Percentiles rank a stretch among this genome's conserved stretches.
Conservation (phyloP, 805 yeast species). For the Saturnispora galanensis region DNA sequence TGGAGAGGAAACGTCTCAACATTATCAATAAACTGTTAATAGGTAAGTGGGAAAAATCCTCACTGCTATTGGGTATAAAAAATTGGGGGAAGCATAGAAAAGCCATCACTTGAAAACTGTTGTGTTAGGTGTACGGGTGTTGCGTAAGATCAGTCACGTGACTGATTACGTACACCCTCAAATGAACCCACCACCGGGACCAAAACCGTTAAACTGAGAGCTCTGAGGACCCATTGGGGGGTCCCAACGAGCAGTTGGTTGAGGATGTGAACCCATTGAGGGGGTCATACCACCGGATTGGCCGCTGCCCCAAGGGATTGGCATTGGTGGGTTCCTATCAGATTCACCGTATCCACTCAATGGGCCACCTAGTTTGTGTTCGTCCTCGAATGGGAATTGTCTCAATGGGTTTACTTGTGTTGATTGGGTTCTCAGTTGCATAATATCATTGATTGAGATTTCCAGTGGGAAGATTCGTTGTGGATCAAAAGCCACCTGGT, state of each 20-base stretch:
- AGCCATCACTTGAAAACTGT: too few species aligned
- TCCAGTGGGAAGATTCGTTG: background rate
- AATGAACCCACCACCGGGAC: background rate
- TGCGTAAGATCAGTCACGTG: background rate
- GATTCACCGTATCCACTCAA: slow-evolving; percentile 4
- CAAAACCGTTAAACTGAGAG: background rate
- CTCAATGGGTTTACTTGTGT: background rate
- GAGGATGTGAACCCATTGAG: background rate
- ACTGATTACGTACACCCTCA: background rate
- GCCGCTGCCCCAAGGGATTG: slow-evolving; percentile 1
- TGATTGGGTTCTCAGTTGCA: background rate
- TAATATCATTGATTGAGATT: background rate
- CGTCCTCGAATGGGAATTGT: slow-evolving; percentile 7
- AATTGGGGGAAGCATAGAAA: too few species aligned
- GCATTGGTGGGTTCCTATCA: slow-evolving; percentile 1
- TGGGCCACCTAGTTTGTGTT: background rate
- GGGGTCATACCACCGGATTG: slow-evolving; percentile 4
- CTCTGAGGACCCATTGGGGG: slow-evolving; percentile 7
- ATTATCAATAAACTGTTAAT: slow-evolving; percentile 9
- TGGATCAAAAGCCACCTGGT: too few species aligned
- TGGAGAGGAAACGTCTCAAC: slow-evolving; percentile 11
- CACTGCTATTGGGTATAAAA: too few species aligned
- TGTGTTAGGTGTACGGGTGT: slow-evolving; percentile 12
- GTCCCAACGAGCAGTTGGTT: slow-evolving; percentile 1
- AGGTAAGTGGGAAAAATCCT: too few species aligned